phyloP scores from a whole-genome alignment of 305 asterid species.

The Fraxinus velutina region DNA sequence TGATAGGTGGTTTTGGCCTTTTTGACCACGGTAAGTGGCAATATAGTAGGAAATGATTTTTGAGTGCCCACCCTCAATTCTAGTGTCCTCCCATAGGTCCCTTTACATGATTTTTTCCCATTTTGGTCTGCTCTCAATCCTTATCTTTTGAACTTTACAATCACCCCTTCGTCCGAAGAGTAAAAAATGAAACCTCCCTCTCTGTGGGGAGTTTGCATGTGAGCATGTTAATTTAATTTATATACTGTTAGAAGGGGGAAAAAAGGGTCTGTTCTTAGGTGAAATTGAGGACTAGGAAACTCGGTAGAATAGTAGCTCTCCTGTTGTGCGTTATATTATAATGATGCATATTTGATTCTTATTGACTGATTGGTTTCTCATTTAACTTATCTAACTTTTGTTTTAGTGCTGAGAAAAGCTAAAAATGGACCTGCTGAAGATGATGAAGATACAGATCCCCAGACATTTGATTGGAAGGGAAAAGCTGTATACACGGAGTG shows the following conservation, averaged over 20 bases:
- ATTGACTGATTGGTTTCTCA: background rate
- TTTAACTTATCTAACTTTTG: constrained; percentile 9
- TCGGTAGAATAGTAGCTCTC: background rate
- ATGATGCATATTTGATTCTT: background rate
- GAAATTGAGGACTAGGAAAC: background rate
- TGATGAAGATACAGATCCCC: constrained; percentile 26
- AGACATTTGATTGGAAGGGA: constrained; percentile 5
- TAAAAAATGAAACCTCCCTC: background rate
- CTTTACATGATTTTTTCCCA: background rate
- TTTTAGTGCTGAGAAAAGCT: constrained; percentile 21
- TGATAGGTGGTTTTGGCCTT: background rate
- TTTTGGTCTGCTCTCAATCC: background rate
- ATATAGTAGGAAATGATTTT: background rate
- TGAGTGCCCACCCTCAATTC: background rate
- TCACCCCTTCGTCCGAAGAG: background rate
- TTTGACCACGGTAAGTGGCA: background rate
- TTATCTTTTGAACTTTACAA: background rate
- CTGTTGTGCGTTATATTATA: background rate
- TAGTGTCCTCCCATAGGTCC: background rate
- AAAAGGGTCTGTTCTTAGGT: background rate
- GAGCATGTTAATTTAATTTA: background rate
- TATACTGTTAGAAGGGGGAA: background rate
- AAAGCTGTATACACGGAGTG: constrained; percentile 15
- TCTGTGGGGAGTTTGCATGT: background rate
- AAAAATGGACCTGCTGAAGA: constrained; percentile 31